phyloP scores from a whole-genome alignment of 768 basidiomycete species.

The Porpolomopsis calyptriformis region DNA sequence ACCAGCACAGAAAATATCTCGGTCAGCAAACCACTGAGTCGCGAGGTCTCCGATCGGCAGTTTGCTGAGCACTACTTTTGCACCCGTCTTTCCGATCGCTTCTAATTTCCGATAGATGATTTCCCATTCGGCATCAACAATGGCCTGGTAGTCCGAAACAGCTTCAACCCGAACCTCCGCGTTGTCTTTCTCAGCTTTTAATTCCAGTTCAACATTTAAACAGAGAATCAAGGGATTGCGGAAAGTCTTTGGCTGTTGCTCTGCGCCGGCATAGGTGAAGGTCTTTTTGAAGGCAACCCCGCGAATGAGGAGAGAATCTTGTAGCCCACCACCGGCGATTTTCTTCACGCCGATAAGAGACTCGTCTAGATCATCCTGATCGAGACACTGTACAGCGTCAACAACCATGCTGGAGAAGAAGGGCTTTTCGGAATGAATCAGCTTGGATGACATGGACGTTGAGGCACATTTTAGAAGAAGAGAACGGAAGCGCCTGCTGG shows the following conservation, averaged over 20 bases:
- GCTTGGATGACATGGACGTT: slow-evolving; percentile 99
- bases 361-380: slow-evolving; percentile 90
- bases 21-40: slow-evolving; percentile 98
- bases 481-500: slow-evolving; percentile 75
- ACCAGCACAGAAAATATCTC: slow-evolving; percentile 97
- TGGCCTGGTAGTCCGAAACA: slow-evolving; percentile 97
- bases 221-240: slow-evolving; percentile 81
- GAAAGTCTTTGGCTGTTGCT: slow-evolving; percentile 96
- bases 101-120: slow-evolving; percentile 97
- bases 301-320: slow-evolving; percentile 80
- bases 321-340: slow-evolving; percentile 94
- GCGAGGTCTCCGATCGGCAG: slow-evolving; percentile 97
- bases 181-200: slow-evolving; percentile 99
- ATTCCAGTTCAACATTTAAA: slow-evolving; percentile 93
- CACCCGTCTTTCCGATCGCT: slow-evolving; percentile 91
- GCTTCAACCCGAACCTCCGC: slow-evolving; percentile 96
- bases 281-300: slow-evolving; percentile 99
- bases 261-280: slow-evolving; percentile 97
- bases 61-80: slow-evolving; percentile 95
- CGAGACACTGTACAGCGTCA: slow-evolving; percentile 86
- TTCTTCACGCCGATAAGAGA: slow-evolving; percentile 96
- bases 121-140: slow-evolving; percentile 99
- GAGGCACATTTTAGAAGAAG: slow-evolving; percentile 93
- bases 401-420: slow-evolving; percentile 99
- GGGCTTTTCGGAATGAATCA: slow-evolving; percentile 97